phyloP scores from a whole-genome alignment of 192 early-diverging fungal genomes.

The Kickxella alabastrina region DNA sequence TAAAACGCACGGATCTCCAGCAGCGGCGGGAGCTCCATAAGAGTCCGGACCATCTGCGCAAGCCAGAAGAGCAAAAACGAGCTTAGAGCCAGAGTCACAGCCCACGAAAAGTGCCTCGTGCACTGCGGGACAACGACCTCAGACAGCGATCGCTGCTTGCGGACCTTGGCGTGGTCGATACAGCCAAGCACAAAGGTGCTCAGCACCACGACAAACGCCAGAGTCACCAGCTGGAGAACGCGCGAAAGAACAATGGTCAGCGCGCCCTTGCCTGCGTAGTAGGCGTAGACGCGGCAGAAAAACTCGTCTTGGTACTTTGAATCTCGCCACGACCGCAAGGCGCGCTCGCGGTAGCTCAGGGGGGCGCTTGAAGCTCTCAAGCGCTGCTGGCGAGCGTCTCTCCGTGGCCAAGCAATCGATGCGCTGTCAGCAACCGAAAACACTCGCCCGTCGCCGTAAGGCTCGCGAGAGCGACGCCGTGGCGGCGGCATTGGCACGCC shows the following conservation, averaged over 20 bases:
- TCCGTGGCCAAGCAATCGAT: conserved; percentile 13
- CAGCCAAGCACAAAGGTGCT: conserved; percentile 87
- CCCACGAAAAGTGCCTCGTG: conserved; percentile 60
- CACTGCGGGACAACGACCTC: conserved; percentile 82
- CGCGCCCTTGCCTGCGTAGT: conserved; percentile 87
- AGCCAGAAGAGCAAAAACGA: conserved; percentile 73
- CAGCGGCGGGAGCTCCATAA: conserved; percentile 68
- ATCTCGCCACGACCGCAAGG: conserved; percentile 79
- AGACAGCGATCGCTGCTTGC: conserved; percentile 60
- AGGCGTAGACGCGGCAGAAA: conserved; percentile 73
- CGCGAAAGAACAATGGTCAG: conserved; percentile 75
- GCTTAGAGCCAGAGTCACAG: conserved; percentile 56
- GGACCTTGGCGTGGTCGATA: conserved; percentile 82
- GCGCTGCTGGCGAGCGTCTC: conserved; percentile 7
- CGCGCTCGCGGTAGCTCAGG: conserved; percentile 55
- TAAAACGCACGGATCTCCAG: conserved; percentile 84
- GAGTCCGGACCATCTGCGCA: conserved; percentile 64
- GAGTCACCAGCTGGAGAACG: conserved; percentile 74
- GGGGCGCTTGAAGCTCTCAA: background rate
- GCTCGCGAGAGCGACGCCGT: conserved; percentile 12
- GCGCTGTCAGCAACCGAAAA: conserved; percentile 14
- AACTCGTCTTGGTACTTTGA: conserved; percentile 84
- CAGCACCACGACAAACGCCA: conserved; percentile 85
- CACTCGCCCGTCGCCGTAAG: conserved; percentile 29
- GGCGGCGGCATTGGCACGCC: conserved; percentile 44